Percentiles rank a stretch among this genome's conserved stretches.
phyloP scores from a whole-genome alignment of 1,284 basidiomycete genomes.

The Somion occarium region DNA sequence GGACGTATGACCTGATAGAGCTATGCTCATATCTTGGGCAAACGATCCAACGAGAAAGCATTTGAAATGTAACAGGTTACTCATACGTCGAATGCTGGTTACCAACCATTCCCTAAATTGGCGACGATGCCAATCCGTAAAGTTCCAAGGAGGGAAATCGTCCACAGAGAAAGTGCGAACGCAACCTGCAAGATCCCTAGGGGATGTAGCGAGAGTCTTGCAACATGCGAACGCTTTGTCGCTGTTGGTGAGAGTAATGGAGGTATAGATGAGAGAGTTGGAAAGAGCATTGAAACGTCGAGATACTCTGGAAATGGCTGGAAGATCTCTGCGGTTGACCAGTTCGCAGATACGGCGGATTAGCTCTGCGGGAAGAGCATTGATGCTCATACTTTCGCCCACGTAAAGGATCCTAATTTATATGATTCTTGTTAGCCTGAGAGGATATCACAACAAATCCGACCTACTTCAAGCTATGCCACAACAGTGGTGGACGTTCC shows the following conservation, averaged over 20 bases:
- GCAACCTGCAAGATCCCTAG: neutral
- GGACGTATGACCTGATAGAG: neutral
- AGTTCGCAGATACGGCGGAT: neutral
- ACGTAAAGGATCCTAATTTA: neutral
- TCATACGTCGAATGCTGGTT: neutral
- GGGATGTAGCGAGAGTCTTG: neutral
- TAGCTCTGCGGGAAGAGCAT: neutral
- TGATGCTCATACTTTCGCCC: neutral
- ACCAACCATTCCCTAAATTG: neutral
- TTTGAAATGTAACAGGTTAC: neutral
- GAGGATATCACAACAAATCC: neutral
- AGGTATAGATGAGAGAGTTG: neutral
- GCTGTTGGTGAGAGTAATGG: neutral
- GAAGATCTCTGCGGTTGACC: neutral
- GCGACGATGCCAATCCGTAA: neutral
- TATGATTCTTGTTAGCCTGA: neutral
- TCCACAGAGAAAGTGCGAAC: slow-evolving; percentile 1
- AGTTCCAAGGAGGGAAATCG: slow-evolving; percentile 1
- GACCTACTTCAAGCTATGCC: neutral
- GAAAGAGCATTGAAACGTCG: neutral
- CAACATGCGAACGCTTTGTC: neutral
- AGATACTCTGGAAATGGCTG: neutral
- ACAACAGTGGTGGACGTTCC: neutral
- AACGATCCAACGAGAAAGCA: neutral
- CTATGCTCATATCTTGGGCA: neutral